Evolutionary conservation across 2,329 filamentous ascomycete genomes (phyloP).

Genomic region (Didymella sp.): DNA sequence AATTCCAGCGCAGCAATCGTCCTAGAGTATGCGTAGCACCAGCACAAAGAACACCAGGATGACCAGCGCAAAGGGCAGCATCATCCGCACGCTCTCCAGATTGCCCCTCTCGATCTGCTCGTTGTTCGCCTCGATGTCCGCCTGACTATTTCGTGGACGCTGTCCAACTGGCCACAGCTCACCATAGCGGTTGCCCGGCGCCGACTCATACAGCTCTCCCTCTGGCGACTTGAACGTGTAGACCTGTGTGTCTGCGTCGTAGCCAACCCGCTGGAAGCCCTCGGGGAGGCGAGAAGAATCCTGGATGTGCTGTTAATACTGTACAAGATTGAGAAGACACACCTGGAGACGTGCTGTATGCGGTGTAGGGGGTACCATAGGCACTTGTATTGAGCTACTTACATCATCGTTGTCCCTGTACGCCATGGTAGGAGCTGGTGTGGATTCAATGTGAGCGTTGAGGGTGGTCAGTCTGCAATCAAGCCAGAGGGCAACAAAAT

Average conservation of each 20-base stretch:
- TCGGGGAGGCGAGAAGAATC: constrained; percentile 63
- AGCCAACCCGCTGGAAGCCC: constrained; percentile 63
- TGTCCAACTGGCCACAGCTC: constrained; percentile 43
- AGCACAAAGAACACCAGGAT: constrained; percentile 60
- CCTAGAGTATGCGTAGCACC: constrained; percentile 39
- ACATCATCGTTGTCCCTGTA: constrained; percentile 19
- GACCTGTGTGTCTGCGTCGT: constrained; percentile 62
- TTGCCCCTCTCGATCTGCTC: constrained; percentile 29
- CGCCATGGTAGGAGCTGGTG: constrained; percentile 6
- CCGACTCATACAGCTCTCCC: constrained; percentile 60
- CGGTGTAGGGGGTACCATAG: background rate
- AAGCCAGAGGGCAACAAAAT: constrained; percentile 2
- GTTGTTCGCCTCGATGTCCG: constrained; percentile 32
- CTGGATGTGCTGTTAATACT: constrained; percentile 18
- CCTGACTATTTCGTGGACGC: constrained; percentile 19
- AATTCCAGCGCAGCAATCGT: background rate
- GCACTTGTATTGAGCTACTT: background rate
- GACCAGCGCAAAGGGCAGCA: constrained; percentile 66
- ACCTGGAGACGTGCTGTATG: background rate
- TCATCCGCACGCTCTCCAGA: constrained; percentile 58
- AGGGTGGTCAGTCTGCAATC: constrained; percentile 13
- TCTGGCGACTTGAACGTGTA: constrained; percentile 61
- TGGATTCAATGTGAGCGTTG: background rate
- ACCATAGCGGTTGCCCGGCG: constrained; percentile 60
- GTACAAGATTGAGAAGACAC: background rate